Conservation (phyloP, 106 monocot species). For the Acorus calamus region DNA sequence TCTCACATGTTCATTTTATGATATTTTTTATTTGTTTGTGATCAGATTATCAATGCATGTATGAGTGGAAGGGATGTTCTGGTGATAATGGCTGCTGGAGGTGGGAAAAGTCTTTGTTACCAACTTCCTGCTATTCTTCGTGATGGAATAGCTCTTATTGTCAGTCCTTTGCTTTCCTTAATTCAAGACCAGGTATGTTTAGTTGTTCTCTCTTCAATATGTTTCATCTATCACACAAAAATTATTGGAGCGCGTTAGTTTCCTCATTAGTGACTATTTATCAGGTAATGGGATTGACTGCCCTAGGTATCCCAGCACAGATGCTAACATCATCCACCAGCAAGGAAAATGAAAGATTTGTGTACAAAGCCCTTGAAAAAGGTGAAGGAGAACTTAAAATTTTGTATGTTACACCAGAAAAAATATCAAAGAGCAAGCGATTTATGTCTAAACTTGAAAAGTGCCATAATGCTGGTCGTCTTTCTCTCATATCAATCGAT, state of each 20-base stretch:
- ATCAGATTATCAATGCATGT: conserved; percentile 89
- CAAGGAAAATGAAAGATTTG: conserved; percentile 80
- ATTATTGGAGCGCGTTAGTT: neutral
- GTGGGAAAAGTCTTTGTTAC: conserved; percentile 96
- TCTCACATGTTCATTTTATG: no score
- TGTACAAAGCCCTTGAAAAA: conserved; percentile 87
- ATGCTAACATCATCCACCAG: conserved; percentile 88
- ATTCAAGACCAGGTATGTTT: conserved; percentile 91
- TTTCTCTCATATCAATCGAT: conserved; percentile 92
- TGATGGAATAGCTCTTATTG: conserved; percentile 78
- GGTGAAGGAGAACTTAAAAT: conserved; percentile 79
- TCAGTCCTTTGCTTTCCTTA: conserved; percentile 92
- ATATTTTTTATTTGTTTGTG: neutral
- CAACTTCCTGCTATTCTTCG: conserved; percentile 90
- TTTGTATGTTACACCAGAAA: conserved; percentile 99
- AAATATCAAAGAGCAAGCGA: conserved; percentile 98
- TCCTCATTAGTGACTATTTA: conserved; percentile 2
- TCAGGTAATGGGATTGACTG: conserved; percentile 91
- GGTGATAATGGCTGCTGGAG: conserved; percentile 99
- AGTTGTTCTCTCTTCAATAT: neutral
- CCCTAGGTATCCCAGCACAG: conserved; percentile 73
- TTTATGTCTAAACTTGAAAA: conserved; percentile 99
- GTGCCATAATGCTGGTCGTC: conserved; percentile 81
- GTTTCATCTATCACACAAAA: neutral
- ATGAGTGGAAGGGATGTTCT: conserved; percentile 98